Evolutionary conservation across 108 stramenopile species (phyloP).

Genomic region (Fragilaria radians): DNA sequence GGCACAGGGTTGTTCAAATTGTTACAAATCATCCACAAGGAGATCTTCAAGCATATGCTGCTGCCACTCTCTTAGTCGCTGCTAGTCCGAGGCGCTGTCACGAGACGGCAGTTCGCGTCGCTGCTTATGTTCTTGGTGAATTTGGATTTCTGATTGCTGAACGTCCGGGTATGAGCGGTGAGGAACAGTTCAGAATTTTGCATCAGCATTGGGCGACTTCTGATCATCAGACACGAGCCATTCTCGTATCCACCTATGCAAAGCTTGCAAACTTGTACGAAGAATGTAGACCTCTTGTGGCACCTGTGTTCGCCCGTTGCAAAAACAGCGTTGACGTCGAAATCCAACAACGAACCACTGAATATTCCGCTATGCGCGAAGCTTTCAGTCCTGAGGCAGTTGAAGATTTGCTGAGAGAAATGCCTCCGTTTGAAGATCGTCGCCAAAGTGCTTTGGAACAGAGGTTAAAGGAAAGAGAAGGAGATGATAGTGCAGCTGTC

Average conservation of each 20-base stretch:
- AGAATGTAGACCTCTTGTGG: constrained; percentile 85
- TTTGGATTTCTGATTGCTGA: constrained; percentile 96
- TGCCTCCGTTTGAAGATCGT: constrained; percentile 92
- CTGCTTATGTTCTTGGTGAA: constrained; percentile 95
- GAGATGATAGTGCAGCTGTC: constrained; percentile 79
- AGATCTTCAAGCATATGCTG: constrained; percentile 92
- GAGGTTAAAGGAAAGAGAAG: constrained; percentile 75
- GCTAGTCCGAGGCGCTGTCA: constrained; percentile 83
- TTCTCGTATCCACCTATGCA: constrained; percentile 90
- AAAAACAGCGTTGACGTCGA: constrained; percentile 86
- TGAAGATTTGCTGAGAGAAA: constrained; percentile 86
- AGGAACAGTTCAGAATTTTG: constrained; percentile 90
- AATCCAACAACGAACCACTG: constrained; percentile 88
- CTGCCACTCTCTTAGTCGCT: constrained; percentile 79
- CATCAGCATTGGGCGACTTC: constrained; percentile 92
- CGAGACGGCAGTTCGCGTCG: constrained; percentile 87
- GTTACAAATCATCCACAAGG: constrained; percentile 96
- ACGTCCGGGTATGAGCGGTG: constrained; percentile 84
- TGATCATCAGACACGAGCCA: constrained; percentile 59
- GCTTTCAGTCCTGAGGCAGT: constrained; percentile 79
- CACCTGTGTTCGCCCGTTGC: constrained; percentile 79
- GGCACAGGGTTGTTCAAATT: constrained; percentile 98
- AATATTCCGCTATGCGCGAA: constrained; percentile 85
- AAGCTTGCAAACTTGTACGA: constrained; percentile 95
- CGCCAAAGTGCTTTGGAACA: constrained; percentile 76